Percentiles rank a stretch among this genome's conserved stretches.
These are phyloP conservation scores for Gastrolobium bilobum DNA, from an alignment of 306 rosid species.

Conservation along the genomic window DNA sequence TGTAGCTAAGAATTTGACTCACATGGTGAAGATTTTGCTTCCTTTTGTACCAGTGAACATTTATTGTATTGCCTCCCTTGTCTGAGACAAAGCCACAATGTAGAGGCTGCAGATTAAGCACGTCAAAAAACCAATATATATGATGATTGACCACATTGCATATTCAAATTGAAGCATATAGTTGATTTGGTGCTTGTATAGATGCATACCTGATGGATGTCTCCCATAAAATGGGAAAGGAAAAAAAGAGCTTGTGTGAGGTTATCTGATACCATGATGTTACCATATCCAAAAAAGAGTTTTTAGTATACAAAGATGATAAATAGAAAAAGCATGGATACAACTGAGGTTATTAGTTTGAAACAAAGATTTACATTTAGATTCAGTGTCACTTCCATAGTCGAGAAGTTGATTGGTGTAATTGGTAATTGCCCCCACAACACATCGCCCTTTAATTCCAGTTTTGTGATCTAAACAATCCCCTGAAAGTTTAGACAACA, in stretches of 20 bases:
- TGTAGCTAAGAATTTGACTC: conserved; percentile 33
- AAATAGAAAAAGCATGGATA: background rate
- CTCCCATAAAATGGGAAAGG: conserved; percentile 89
- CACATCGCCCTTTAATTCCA: conserved; percentile 68
- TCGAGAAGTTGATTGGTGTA: conserved; percentile 79
- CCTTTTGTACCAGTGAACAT: conserved; percentile 77
- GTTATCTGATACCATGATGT: conserved; percentile 63
- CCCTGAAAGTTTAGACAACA: conserved; percentile 56
- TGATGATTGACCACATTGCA: conserved; percentile 1
- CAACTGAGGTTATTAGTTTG: background rate
- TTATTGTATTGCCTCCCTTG: conserved; percentile 75
- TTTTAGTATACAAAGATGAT: conserved; percentile 23
- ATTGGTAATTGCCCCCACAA: conserved; percentile 76
- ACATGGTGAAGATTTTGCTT: conserved; percentile 92
- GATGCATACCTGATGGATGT: conserved; percentile 79
- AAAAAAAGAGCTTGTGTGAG: conserved; percentile 83
- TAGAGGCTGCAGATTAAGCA: conserved; percentile 74
- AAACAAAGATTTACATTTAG: conserved; percentile 55
- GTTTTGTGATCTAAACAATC: conserved; percentile 77
- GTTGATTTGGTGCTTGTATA: background rate
- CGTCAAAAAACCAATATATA: background rate
- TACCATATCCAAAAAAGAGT: background rate
- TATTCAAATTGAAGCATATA: background rate
- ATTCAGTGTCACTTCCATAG: conserved; percentile 38
- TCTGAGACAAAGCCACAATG: conserved; percentile 85